Base-by-base conservation (phyloP, 805 yeast species). In the Osmozyma mogii region DNA sequence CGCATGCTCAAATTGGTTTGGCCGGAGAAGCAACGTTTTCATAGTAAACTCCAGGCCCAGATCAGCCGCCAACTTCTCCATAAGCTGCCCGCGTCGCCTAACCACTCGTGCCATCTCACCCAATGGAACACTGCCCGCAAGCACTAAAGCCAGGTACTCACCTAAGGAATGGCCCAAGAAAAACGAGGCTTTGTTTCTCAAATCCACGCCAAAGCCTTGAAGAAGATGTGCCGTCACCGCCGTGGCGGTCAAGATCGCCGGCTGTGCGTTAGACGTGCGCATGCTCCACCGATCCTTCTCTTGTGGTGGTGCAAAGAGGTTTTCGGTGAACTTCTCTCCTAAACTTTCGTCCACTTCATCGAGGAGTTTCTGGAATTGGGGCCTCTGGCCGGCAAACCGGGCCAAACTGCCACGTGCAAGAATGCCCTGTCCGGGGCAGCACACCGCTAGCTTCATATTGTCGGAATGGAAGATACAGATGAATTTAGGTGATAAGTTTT, bases 241-340 rank as follows among this genome's bases (percentile, higher is more conserved):
- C 4, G 71, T 57, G 4, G 71, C 49, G 3, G 67, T 54, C 17
- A 72, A 48, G 8, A 72, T 63, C 15, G 75, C 66, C 3, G 78
- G 78, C 53, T 72, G 79, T 14, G 76, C 75, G 41, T 65, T 55
- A 24, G 45, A 32, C 11, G 48, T 41, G 22, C 38, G 30, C n/a
- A 31, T 30, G 27, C 35, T 30, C 45, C 45, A 42, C 5, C 32
- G 9, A 15, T 39, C 44, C 15, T 37, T 26, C 17, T n/a, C n/a
- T 8, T 23, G 29, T 7, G 42, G 32, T 9, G 12, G 22, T 14
- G 28, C 37, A 15, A 40, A 24, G 12, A 43, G 45, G 22, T 30
- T 20, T 4, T 20, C 9, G 19, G 38, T 31, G 17, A 40, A 37
- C 10, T 19, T 16, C 17, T 29, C 27, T 24, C 40, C 38, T 17